Conservation (phyloP, 2,329 filamentous ascomycete genomes). For the Eurotiales sp. region DNA sequence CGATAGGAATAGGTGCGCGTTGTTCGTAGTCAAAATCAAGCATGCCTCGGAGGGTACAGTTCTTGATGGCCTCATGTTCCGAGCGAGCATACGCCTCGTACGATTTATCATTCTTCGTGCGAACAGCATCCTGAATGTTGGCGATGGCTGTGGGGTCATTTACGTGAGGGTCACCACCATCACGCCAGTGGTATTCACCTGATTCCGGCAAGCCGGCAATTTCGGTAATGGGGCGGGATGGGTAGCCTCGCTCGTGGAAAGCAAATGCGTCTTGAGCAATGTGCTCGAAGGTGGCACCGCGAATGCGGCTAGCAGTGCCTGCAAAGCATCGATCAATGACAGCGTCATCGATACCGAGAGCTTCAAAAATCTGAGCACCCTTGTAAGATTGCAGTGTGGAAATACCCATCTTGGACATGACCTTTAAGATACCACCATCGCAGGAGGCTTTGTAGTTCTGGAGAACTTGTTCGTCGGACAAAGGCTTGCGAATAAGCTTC, state of each 20-base stretch:
- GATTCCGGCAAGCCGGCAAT: constrained; percentile 83
- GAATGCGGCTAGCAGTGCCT: constrained; percentile 89
- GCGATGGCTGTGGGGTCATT: constrained; percentile 94
- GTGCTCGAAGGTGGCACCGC: constrained; percentile 86
- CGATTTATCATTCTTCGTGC: constrained; percentile 96
- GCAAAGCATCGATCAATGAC: constrained; percentile 94
- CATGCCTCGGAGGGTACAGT: constrained; percentile 88
- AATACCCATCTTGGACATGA: constrained; percentile 99
- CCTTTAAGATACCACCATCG: constrained; percentile 93
- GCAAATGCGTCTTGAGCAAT: constrained; percentile 94
- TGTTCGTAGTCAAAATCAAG: constrained; percentile 96
- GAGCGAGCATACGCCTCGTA: constrained; percentile 94
- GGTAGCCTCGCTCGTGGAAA: constrained; percentile 91
- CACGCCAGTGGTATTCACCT: constrained; percentile 97
- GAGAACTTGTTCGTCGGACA: constrained; percentile 76
- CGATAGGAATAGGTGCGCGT: constrained; percentile 77
- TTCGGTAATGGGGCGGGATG: constrained; percentile 70
- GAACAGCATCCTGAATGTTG: constrained; percentile 94
- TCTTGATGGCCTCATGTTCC: constrained; percentile 94
- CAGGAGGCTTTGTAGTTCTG: constrained; percentile 96
- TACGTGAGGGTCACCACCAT: constrained; percentile 90
- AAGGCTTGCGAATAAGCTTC: constrained; percentile 84
- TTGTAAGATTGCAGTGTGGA: constrained; percentile 96
- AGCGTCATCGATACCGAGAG: constrained; percentile 84
- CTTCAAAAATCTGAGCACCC: constrained; percentile 96